Evolutionary conservation across 116 monocot species (phyloP).

Genomic region (Posidonia oceanica): DNA sequence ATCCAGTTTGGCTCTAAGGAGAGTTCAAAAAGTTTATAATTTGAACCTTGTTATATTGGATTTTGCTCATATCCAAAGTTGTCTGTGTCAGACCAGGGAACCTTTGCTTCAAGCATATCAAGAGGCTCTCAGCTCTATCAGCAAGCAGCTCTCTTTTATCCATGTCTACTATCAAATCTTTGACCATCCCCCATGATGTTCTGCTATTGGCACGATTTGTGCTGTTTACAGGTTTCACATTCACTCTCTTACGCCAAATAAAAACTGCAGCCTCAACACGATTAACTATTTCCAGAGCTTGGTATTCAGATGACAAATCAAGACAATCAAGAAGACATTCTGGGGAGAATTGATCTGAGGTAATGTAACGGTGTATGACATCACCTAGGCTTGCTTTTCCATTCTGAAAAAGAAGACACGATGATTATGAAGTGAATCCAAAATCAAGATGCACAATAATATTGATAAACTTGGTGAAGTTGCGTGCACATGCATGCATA

Average conservation of each 20-base stretch:
- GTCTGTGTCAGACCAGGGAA: slow-evolving; percentile 68
- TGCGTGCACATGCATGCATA: background rate
- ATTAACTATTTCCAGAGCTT: slow-evolving; percentile 78
- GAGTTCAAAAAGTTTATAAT: background rate
- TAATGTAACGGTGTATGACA: slow-evolving; percentile 58
- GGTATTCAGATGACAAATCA: slow-evolving; percentile 74
- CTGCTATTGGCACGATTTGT: slow-evolving; percentile 16
- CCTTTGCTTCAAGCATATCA: slow-evolving; percentile 66
- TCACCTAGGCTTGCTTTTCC: slow-evolving; percentile 71
- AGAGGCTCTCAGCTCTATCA: slow-evolving; percentile 51
- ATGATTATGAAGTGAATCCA: background rate
- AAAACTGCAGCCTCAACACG: slow-evolving; percentile 63
- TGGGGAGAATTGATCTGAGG: slow-evolving; percentile 60
- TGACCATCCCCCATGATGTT: slow-evolving; percentile 69
- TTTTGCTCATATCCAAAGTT: slow-evolving; percentile 62
- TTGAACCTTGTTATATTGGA: slow-evolving; percentile 59
- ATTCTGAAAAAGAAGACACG: slow-evolving; percentile 29
- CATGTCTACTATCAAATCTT: slow-evolving; percentile 41
- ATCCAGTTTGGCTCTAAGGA: too few relatives aligned
- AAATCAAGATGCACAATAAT: background rate
- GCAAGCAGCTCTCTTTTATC: slow-evolving; percentile 55
- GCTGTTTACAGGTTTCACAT: slow-evolving; percentile 15
- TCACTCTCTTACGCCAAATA: slow-evolving; percentile 38
- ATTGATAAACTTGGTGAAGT: background rate
- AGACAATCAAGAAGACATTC: slow-evolving; percentile 70